Evolutionary conservation across 2,329 filamentous ascomycete species (phyloP).

Genomic region (Fusarium sambucinum): DNA sequence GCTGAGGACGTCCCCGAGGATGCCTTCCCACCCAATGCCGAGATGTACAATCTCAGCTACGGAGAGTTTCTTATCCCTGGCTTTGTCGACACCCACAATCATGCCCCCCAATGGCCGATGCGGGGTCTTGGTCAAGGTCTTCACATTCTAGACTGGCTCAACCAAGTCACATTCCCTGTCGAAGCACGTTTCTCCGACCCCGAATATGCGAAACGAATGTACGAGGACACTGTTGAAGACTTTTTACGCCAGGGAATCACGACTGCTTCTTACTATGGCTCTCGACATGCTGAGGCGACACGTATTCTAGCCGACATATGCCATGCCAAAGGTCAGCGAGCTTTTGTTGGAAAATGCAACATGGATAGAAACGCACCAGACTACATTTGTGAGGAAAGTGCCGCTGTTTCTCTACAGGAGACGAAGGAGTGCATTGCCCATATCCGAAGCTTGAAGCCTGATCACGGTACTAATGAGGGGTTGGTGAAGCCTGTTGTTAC

Average conservation of each 20-base stretch:
- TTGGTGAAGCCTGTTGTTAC: constrained; percentile 17
- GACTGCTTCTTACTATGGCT: constrained; percentile 26
- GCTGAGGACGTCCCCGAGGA: background rate
- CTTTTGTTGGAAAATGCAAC: constrained; percentile 26
- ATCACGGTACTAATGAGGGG: background rate
- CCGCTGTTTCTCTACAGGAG: constrained; percentile 4
- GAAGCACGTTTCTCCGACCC: constrained; percentile 22
- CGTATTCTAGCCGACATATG: constrained; percentile 22
- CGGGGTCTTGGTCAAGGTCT: constrained; percentile 63
- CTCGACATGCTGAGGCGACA: constrained; percentile 17
- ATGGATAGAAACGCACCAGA: constrained; percentile 26
- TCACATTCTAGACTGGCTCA: constrained; percentile 72
- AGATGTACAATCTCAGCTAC: rapidly evolving
- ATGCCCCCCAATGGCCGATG: constrained; percentile 70
- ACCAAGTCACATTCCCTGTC: constrained; percentile 69
- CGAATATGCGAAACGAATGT: constrained; percentile 6
- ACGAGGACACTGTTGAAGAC: constrained; percentile 14
- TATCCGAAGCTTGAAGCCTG: background rate
- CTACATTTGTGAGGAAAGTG: constrained; percentile 10
- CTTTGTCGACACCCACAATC: constrained; percentile 75
- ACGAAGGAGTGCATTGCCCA: constrained; percentile 19
- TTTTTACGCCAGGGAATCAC: constrained; percentile 23
- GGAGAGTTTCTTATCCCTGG: constrained; percentile 59
- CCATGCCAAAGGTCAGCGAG: constrained; percentile 7
- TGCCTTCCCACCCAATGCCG: background rate